Evolutionary conservation across 306 rosid species (phyloP), one percentile per base, ranked within the genome.

Genomic region (Boehmeria nivea): DNA sequence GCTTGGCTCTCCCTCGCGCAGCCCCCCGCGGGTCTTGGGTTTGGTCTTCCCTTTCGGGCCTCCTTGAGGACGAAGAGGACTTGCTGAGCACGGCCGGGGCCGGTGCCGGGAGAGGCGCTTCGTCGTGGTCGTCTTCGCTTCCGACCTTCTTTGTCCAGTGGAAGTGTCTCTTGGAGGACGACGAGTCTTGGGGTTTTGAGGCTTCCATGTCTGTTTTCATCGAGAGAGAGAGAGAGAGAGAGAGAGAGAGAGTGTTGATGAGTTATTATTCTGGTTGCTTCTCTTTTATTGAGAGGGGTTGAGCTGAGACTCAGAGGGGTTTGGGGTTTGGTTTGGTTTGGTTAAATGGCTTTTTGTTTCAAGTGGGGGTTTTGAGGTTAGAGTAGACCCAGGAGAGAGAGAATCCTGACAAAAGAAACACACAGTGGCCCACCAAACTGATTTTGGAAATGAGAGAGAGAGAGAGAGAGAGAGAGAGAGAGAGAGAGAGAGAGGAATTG

Each of bases 351-450:
- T 46, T 60, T 71, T 69, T 81, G 67, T 63, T 70, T 84, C 57
- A 4, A n/a, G n/a, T 21, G 22, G 21, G 68, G 61, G 63, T 66
- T 49, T 67, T 66, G 72, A 76, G 67, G 44, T 66, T 43, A 76
- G 80, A 40, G 44, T 3, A 3, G 16, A 15, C 3, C 4, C 3
- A 15, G 4, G 44, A 40, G 44, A 40, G 44, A 83, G 85, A 77
- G 86, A 81, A 83, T 87, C 84, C 89, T 81, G 95, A 77, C 96
- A 87, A 87, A 93, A 81, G 84, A 87, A 85, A 81, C 95, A 79
- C 33, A 47, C 78, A 72, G 72, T 66, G 94, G n/a, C 96, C 99
- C 99, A 93, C 86, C 70, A 49, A 59, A 66, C 79, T 78, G 91
- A 74, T 69, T 73, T 48, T 67, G 84, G 81, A 75, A 73, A 81